Conservation (phyloP, 2,329 filamentous ascomycete species). For the Neocucurbitaria cava region DNA sequence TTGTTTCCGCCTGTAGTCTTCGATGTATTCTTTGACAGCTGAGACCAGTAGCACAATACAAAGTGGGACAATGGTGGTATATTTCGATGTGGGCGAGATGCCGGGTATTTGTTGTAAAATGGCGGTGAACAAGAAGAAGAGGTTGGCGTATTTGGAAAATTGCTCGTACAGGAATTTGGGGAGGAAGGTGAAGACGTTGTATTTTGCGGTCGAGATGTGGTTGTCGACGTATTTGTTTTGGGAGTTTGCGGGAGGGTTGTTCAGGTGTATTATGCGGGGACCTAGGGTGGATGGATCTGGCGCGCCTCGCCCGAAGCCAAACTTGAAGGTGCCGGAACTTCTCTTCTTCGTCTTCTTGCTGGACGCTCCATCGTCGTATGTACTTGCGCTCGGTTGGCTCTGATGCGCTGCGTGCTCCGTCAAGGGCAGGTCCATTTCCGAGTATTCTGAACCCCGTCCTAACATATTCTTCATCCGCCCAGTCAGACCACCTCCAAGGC, state of each 20-base stretch:
- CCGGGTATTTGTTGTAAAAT: constrained; percentile 93
- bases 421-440: constrained; percentile 96
- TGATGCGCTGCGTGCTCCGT: constrained; percentile 73
- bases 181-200: constrained; percentile 90
- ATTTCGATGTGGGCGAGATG: constrained; percentile 92
- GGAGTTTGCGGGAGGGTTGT: constrained; percentile 92
- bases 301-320: constrained; percentile 85
- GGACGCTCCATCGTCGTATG: constrained; percentile 42
- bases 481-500: constrained; percentile 84
- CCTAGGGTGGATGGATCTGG: constrained; percentile 89
- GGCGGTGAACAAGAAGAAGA: constrained; percentile 99
- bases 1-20: constrained; percentile 88
- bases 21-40: constrained; percentile 90
- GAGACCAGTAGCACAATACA: constrained; percentile 91
- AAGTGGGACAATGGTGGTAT: constrained; percentile 95
- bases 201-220: constrained; percentile 96
- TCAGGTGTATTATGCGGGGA: constrained; percentile 90
- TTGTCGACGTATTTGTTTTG: constrained; percentile 93
- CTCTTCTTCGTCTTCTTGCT: constrained; percentile 49
- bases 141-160: constrained; percentile 98
- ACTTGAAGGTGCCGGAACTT: constrained; percentile 76
- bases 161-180: constrained; percentile 98
- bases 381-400: constrained; percentile 48
- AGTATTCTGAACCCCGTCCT: constrained; percentile 86
- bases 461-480: constrained; percentile 89